Percentiles rank a stretch among this genome's conserved stretches.
These are phyloP conservation scores for Neurospora sp. DNA, from an alignment of 495 filamentous ascomycete species.

Conservation along the genomic window DNA sequence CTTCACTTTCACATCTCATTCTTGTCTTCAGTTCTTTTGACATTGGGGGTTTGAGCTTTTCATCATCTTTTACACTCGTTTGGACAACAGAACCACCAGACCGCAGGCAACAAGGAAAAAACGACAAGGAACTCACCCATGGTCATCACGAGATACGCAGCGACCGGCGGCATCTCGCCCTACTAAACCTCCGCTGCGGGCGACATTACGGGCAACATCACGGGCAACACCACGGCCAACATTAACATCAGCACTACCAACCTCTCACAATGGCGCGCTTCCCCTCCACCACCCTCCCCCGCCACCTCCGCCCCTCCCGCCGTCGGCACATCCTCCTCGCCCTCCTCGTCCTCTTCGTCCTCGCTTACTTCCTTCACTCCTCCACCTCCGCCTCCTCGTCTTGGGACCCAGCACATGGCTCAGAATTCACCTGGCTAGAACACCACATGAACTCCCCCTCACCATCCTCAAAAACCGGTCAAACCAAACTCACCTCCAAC, in stretches of 20 bases:
- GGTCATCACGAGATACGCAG: too few relatives aligned
- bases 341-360: not conserved
- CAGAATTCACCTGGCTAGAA: constrained; percentile 16
- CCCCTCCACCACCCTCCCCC: not conserved
- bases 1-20: too few relatives aligned
- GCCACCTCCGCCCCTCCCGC: not conserved
- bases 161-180: not conserved
- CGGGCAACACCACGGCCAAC: too few relatives aligned
- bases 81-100: too few relatives aligned
- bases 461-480: too few relatives aligned
- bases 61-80: not conserved
- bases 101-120: not conserved
- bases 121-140: too few relatives aligned
- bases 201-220: not conserved
- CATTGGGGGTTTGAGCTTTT: too few relatives aligned
- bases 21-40: too few relatives aligned
- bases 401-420: too few relatives aligned
- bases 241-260: too few relatives aligned
- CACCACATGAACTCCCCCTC: constrained; percentile 24
- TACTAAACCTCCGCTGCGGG: not conserved
- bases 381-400: too few relatives aligned
- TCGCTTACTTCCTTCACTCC: constrained; percentile 1
- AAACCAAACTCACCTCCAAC: too few relatives aligned
- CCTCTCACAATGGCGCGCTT: not conserved
- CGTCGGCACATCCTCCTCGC: not conserved